These are phyloP conservation scores for Ogataea corticis DNA, from an alignment of 805 yeast species.

Conservation along the genomic window DNA sequence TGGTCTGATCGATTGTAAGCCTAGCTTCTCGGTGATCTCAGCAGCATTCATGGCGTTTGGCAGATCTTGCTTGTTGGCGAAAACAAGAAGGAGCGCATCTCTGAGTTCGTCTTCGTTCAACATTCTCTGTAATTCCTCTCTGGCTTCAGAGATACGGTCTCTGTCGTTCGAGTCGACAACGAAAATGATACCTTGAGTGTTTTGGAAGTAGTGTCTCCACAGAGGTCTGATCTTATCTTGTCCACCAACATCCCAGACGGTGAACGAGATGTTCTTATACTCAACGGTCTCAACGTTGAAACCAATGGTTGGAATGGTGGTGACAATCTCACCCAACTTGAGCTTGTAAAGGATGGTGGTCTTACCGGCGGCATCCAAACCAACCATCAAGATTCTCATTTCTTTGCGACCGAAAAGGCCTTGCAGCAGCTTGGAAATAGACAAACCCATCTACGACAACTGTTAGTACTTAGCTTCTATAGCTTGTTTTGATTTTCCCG, in stretches of 20 bases:
- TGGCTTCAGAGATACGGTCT: slow-evolving; percentile 96
- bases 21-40: slow-evolving; percentile 95
- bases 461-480: slow-evolving; percentile 7
- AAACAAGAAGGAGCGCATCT: slow-evolving; percentile 91
- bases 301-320: slow-evolving; percentile 96
- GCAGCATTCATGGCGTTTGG: slow-evolving; percentile 99
- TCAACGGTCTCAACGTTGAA: slow-evolving; percentile 97
- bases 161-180: slow-evolving; percentile 98
- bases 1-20: slow-evolving; percentile 95
- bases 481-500: not conserved
- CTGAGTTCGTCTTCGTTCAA: slow-evolving; percentile 97
- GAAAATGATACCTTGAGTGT: slow-evolving; percentile 97
- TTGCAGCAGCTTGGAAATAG: slow-evolving; percentile 88
- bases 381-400: slow-evolving; percentile 98
- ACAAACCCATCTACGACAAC: slow-evolving; percentile 78
- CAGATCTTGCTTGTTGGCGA: slow-evolving; percentile 98
- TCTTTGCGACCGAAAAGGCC: slow-evolving; percentile 97
- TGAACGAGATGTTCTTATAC: slow-evolving; percentile 93
- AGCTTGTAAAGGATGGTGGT: slow-evolving; percentile 94
- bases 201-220: slow-evolving; percentile 99
- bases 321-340: slow-evolving; percentile 93
- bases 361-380: slow-evolving; percentile 98
- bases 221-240: slow-evolving; percentile 98
- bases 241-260: slow-evolving; percentile 99
- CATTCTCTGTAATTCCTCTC: slow-evolving; percentile 98